Base-by-base conservation (phyloP, 257 asterid genomes). In the Solanum stenotomum region DNA sequence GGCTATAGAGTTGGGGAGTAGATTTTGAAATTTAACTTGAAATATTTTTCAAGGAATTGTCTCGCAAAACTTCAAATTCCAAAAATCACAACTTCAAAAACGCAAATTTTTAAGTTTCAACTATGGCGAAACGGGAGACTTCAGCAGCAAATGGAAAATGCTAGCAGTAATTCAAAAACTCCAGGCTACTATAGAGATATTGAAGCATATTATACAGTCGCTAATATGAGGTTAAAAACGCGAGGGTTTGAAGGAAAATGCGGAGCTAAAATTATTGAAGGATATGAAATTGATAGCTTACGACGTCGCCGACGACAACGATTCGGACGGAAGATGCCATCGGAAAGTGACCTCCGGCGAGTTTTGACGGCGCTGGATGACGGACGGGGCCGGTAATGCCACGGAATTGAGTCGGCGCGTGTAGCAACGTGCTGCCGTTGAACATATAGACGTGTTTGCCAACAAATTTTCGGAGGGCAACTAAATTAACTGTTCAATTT, bases 241-340 rank as follows among this genome's bases (percentile, higher is more conserved):
- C 22, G 75, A 68, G 75, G 75, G 77, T 9, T 72, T 72, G 42
- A 72, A 72, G 79, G 16, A 81, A 44, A 81, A 46, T 44, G 16
- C 16, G 65, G 38, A 81, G 85, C 42, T 46, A 22, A 83, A 83
- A 27, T 31, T 16, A 31, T 70, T 11, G 31, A 86, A 81, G 74
- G 33, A 88, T 87, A 49, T 89, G 85, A 35, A 75, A 88, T 83
- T 75, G 20, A 77, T 87, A 34, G 79, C 90, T 93, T 91, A 96
- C 99, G 35, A 95, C 94, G 92, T 96, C 99, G 70, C 99, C 99
- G 78, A 96, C 96, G 44, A 96, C 92, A 90, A 94, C 99, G 59
- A 96, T 94, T 89, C 99, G 93, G 88, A 87, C 92, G 77, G 96
- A 91, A 65, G 86, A 87, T 52, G 93, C 89, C 95, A 95, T 94